These are phyloP conservation scores for Backusella sp. DNA, from an alignment of 192 early-diverging fungal species.

Conservation along the genomic window DNA sequence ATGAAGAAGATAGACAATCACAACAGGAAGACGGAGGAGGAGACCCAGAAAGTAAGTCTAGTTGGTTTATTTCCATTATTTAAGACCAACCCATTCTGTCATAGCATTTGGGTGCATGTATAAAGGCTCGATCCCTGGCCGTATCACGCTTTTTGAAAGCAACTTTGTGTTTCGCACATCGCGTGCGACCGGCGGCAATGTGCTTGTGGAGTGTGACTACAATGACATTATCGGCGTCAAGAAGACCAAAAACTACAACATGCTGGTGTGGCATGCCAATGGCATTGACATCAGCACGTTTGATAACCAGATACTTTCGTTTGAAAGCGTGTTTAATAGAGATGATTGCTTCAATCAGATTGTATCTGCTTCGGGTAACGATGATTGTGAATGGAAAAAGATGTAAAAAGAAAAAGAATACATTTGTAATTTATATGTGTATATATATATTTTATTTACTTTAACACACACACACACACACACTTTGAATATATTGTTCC, in stretches of 20 bases:
- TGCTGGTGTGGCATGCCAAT: conserved; percentile 26
- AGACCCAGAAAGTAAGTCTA: not conserved
- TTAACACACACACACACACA: not conserved
- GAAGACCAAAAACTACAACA: conserved; percentile 28
- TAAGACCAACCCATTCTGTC: no score
- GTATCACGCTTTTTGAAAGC: not conserved
- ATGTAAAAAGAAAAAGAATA: not conserved
- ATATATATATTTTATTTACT: not conserved
- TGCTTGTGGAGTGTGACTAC: conserved; percentile 18
- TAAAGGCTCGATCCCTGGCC: conserved; percentile 19
- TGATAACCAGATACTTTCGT: conserved; percentile 21
- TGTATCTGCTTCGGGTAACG: conserved; percentile 18
- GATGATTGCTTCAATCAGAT: conserved; percentile 32
- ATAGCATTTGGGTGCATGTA: conserved; percentile 19
- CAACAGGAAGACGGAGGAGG: not conserved
- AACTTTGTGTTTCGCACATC: conserved; percentile 20
- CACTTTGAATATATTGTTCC: not conserved
- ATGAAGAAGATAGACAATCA: not conserved
- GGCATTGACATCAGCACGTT: conserved; percentile 19
- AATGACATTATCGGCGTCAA: conserved; percentile 28
- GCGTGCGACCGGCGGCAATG: conserved; percentile 18
- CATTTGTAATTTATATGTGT: not conserved
- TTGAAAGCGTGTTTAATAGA: conserved; percentile 28
- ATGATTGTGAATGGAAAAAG: conserved; percentile 18
- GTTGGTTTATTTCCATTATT: no score